Base-by-base conservation (phyloP, 768 basidiomycete species). In the Daedaleopsis sinensis region DNA sequence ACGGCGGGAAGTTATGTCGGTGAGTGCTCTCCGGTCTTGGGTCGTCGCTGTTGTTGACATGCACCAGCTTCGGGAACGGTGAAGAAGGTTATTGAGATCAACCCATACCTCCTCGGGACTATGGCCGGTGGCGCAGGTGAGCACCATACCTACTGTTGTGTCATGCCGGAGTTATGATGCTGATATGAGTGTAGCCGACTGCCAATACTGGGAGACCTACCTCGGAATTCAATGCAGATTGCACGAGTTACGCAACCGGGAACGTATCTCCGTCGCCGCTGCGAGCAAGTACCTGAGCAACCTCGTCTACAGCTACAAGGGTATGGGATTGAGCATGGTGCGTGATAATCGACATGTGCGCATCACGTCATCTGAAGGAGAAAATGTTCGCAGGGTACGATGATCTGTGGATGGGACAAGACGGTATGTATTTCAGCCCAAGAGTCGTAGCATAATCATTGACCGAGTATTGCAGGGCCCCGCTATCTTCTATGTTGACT, bases 381-480 rank as follows among this genome's bases (percentile, higher is more conserved):
- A 46, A 67, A 10, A 24, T 51, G 4, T 51, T 32, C 27, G 12
- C 68, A 96, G 94, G 97, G 97, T 52, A 99, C 97, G 0, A 99
- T 98, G 97, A 96, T 99, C 58, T 98, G 96, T 70, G 97, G 97
- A 27, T 98, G 96, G 95, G 97, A 99, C 78, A 98, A 98, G 80
- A 98, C 96, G 13, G 92, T 91, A 62, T 68, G 89, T 77, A 5
- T 18, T 11, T 38, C 35, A n/a, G 16, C 16, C 44, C n/a, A n/a
- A n/a, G n/a, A 19, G 7, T 52, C 36, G 21, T 24, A 44, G 55
- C 21, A 24, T n/a, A 53, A 11, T 21, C 27, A 49, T 52, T 52
- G 11, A 57, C 21, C n/a, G 12, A 52, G 3, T 43, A 23, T 16
- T 15, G 56, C 71, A 93, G 88, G 97, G 96, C 1, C 95, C 96